Evolutionary conservation across 2,329 filamentous ascomycete genomes (phyloP), one percentile per base, ranked within the genome.

Genomic region (Harringtonia lauricola): DNA sequence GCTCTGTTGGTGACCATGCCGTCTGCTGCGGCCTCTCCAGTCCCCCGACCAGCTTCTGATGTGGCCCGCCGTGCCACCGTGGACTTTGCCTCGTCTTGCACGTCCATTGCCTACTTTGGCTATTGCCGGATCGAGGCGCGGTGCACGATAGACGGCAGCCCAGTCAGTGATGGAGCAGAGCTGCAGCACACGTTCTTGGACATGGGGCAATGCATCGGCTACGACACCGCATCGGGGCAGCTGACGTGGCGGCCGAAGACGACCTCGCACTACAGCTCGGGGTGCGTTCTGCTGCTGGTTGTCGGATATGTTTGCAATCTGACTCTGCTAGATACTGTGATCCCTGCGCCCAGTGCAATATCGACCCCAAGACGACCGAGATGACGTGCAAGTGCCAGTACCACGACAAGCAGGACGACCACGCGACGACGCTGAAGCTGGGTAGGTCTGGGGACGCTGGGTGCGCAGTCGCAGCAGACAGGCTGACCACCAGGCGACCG

Each of bases 61-160:
- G 24, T 26, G 24, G 24, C 24, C 24, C 24, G 21, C n/a, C 10
- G 6, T 6, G 15, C 30, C 21, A 36, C 36, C 7, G 33, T 38
- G 13, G 36, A 40, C 37, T 50, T 50, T 36, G 34, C 34, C 5
- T 24, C 39, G 10, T 43, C 48, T 1, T 48, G 48, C 40, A 43
- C 31, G 13, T 28, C 39, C 28, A 36, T 48, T 14, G 34, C 42
- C 28, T 50, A 50, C 33, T 50, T 42, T 36, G 49, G 47, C 36
- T 49, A 42, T 33, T 49, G 49, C 47, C 47, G 47, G 9, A 24
- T 50, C 36, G 47, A 45, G 41, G 49, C 49, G 28, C 42, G 42
- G 24, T 50, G 49, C 39, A 47, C 47, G 0, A 17, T 29, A 0
- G 45, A 49, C 17, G 49, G 48, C 18, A 41, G 36, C 35, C 26